A percentile compares a stretch with the other conserved stretches of the same genome.
These are phyloP conservation scores for Lactifluus piperatus DNA, from an alignment of 768 basidiomycete species.

Conservation along the genomic window DNA sequence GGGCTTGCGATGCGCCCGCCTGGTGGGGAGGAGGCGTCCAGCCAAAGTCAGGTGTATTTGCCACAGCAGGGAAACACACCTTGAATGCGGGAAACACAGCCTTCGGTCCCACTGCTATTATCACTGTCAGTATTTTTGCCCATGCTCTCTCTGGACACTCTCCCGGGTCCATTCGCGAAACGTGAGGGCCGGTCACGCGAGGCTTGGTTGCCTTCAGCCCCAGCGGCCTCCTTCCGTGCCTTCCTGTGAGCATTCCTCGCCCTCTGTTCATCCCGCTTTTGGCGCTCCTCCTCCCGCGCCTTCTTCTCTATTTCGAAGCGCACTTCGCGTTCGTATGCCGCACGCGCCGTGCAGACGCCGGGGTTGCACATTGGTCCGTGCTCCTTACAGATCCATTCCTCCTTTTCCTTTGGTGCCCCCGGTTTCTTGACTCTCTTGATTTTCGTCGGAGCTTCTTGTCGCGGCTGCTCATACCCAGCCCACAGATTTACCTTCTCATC, in stretches of 20 bases:
- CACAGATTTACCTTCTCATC: background rate
- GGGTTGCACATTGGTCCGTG: slow-evolving; percentile 13
- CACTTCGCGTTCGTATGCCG: background rate
- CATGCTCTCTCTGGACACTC: background rate
- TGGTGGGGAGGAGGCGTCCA: background rate
- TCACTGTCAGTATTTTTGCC: background rate
- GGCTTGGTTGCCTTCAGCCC: background rate
- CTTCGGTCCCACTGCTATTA: background rate
- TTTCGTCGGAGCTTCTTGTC: background rate
- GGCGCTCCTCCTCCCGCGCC: background rate
- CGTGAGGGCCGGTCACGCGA: background rate
- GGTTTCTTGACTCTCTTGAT: background rate
- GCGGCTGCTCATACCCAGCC: background rate
- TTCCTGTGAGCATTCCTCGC: background rate
- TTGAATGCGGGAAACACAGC: background rate
- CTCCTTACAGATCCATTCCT: background rate
- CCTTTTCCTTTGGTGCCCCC: background rate
- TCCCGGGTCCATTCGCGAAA: background rate
- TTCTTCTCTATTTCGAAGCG: background rate
- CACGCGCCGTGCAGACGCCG: slow-evolving; percentile 8
- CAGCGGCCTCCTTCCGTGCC: background rate
- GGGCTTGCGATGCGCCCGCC: background rate
- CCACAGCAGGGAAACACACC: background rate
- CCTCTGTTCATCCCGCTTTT: background rate
- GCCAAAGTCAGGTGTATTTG: background rate